These are phyloP conservation scores for Neostapfia colusana DNA, from an alignment of 176 grass and related monocot species.

Conservation along the genomic window DNA sequence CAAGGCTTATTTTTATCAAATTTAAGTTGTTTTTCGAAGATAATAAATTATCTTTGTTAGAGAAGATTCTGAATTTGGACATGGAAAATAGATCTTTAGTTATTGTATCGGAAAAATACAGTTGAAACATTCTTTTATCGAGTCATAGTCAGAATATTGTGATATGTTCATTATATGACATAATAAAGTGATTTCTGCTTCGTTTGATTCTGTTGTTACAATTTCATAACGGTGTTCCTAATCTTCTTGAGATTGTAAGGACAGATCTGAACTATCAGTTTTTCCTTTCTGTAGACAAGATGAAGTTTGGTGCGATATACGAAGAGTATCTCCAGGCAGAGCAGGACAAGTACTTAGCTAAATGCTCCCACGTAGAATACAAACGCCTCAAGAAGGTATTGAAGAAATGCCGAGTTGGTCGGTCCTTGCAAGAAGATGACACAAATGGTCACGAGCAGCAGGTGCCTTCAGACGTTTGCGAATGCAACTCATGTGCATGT, in stretches of 20 bases:
- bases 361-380: constrained; percentile 70
- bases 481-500: constrained; percentile 73
- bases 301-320: constrained; percentile 72
- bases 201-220: background rate
- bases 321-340: constrained; percentile 62
- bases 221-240: background rate
- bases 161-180: background rate
- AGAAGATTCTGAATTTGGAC: background rate
- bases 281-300: constrained; percentile 24
- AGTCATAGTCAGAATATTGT: background rate
- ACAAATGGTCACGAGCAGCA: constrained; percentile 22
- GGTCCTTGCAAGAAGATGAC: constrained; percentile 41
- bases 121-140: background rate
- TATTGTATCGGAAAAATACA: background rate
- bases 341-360: constrained; percentile 58
- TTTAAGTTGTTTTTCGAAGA: background rate
- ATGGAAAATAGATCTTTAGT: background rate
- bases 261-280: constrained; percentile 6
- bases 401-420: constrained; percentile 60
- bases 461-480: constrained; percentile 39
- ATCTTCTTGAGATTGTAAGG: background rate
- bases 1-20: background rate
- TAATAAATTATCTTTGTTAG: constrained; percentile 13
- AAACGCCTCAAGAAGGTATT: constrained; percentile 75
- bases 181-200: background rate